A percentile compares a stretch with the other conserved stretches of the same genome.
Conservation (phyloP, 352 stramenopile genomes). For the Plasmopara viticola region DNA sequence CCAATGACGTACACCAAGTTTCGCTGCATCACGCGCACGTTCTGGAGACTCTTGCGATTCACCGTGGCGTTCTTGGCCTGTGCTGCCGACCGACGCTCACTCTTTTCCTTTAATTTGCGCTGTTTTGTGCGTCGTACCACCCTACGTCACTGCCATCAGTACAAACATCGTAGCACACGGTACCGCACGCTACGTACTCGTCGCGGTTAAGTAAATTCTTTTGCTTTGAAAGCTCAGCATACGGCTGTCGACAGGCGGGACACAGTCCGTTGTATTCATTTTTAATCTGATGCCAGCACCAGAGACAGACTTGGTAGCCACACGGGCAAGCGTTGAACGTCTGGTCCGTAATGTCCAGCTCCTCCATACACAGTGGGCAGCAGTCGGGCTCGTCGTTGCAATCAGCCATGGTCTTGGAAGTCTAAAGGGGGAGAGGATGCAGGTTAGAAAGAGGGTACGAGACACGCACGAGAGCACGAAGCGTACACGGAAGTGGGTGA, state of each 20-base stretch:
- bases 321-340: conserved; percentile 99
- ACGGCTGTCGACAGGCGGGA: conserved; percentile 96
- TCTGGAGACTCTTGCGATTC: conserved; percentile 81
- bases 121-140: conserved; percentile 75
- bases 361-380: conserved; percentile 98
- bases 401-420: conserved; percentile 38
- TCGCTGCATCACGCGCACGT: conserved; percentile 90
- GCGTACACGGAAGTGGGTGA: background rate
- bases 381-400: conserved; percentile 81
- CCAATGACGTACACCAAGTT: conserved; percentile 95
- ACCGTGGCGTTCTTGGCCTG: conserved; percentile 31
- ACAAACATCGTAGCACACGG: background rate
- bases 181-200: conserved; percentile 42
- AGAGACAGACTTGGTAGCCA: conserved; percentile 99
- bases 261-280: conserved; percentile 97
- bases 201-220: conserved; percentile 93
- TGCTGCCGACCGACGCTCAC: conserved; percentile 50
- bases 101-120: conserved; percentile 82
- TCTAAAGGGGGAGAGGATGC: background rate
- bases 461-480: background rate
- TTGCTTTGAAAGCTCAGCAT: conserved; percentile 90
- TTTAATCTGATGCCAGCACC: conserved; percentile 99
- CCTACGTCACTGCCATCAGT: conserved; percentile 19
- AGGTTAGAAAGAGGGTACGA: background rate
- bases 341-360: conserved; percentile 97